phyloP scores from a whole-genome alignment of 495 filamentous ascomycete genomes.

The Trichoderma gamsii region DNA sequence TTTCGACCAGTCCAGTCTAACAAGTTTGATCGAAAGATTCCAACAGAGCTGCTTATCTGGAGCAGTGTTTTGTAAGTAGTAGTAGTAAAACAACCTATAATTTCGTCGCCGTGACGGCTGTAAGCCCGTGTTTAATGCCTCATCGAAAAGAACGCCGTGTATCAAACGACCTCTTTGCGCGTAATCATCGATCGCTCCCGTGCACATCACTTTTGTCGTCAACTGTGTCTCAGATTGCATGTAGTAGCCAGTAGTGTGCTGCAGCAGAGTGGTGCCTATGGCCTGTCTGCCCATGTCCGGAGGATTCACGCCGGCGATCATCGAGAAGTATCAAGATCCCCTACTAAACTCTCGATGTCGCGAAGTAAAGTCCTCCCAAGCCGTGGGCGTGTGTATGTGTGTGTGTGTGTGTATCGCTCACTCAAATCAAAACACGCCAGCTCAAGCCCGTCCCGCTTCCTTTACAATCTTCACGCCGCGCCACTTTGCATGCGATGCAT shows the following conservation, averaged over 20 bases:
- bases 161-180: neutral
- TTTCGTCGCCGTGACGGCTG: neutral
- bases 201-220: too few species aligned
- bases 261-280: neutral
- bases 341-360: constrained; percentile 12
- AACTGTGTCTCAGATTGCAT: neutral
- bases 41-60: too few species aligned
- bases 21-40: neutral
- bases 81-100: neutral
- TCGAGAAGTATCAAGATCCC: neutral
- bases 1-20: neutral
- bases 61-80: too few species aligned
- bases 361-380: neutral
- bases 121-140: neutral
- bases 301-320: neutral
- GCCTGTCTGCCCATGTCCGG: neutral
- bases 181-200: too few species aligned
- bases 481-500: neutral
- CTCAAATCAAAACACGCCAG: neutral
- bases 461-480: neutral
- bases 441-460: neutral
- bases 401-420: neutral
- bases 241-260: neutral
- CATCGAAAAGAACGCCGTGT: neutral
- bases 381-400: neutral